Evolutionary conservation across 2,329 filamentous ascomycete species (phyloP), one percentile per base, ranked within the genome.

Genomic region (Arachnomyces sp.): DNA sequence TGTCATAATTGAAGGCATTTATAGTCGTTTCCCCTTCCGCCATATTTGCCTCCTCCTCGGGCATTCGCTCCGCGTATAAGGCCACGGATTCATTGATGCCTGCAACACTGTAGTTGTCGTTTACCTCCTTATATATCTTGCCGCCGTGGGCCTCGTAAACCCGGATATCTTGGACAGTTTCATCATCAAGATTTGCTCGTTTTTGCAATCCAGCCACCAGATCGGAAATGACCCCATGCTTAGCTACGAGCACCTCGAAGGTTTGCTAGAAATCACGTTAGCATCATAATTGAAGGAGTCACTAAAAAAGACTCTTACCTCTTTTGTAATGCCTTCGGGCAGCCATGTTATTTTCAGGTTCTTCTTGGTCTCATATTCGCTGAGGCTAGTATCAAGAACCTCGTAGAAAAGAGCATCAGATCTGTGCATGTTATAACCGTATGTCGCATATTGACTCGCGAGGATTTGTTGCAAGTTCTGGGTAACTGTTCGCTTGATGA

Each of bases 341-440:
- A 98, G 70, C 79, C 84, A 90, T 1, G 74, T 85, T 35, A 98
- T 67, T 61, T 86, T 90, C 47, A 96, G 69, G 42, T 71, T 78
- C 69, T 93, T 95, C 70, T 94, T 92, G 42, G 86, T 92, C 57
- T 98, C 92, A 32, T 94, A 73, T 62, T 98, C 93, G 16, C 86
- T 84, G 34, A 98, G 67, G 54, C 87, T 95, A 71, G 95, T 94
- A 47, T 98, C 92, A 31, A 98, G 69, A 18, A 96, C 78, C 61
- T 98, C 92, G 57, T 89, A 98, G 61, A 82, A 96, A 38, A 98
- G 71, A 1, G 83, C 78, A 62, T 96, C 90, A 14, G 75, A 67
- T 40, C 81, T 76, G 56, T 88, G 84, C 42, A 68, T 61, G 44
- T 76, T 75, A 50, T 80, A 84, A 37, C 82, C 74, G 50, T 87